These are phyloP conservation scores for Yamadazyma endophytica DNA, from an alignment of 805 yeast genomes.

Conservation along the genomic window DNA sequence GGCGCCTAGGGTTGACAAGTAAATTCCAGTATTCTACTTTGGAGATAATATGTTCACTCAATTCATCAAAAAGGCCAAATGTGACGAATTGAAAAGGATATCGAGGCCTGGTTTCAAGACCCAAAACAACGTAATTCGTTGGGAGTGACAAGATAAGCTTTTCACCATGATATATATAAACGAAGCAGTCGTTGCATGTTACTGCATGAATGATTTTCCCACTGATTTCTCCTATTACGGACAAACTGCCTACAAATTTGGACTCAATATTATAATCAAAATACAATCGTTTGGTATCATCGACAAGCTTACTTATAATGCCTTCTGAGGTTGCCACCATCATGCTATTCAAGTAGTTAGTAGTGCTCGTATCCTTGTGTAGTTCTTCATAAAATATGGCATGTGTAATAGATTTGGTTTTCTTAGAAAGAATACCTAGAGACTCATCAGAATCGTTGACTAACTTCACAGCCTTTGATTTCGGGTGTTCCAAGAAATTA, in stretches of 20 bases:
- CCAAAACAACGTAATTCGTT: conserved; percentile 15
- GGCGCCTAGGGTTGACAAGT: conserved; percentile 11
- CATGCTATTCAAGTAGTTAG: conserved; percentile 15
- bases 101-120: conserved; percentile 15
- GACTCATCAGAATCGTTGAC: conserved; percentile 4
- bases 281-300: conserved; percentile 12
- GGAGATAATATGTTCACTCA: conserved; percentile 3
- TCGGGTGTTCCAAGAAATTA: conserved; percentile 27
- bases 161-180: conserved; percentile 8
- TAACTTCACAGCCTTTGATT: conserved; percentile 4
- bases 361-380: conserved; percentile 7
- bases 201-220: conserved; percentile 5
- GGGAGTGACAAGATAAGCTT: conserved; percentile 15
- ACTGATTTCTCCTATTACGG: conserved; percentile 6
- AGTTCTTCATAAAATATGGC: not conserved
- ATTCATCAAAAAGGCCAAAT: conserved; percentile 15
- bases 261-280: conserved; percentile 8
- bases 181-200: conserved; percentile 6
- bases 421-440: conserved; percentile 1
- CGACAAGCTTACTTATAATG: conserved; percentile 13
- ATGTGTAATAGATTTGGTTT: conserved; percentile 1
- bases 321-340: conserved; percentile 19
- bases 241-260: conserved; percentile 4
- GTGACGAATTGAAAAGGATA: conserved; percentile 21
- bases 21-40: conserved; percentile 29